phyloP scores from a whole-genome alignment of 352 stramenopile species.

The Globisporangium nagaii region DNA sequence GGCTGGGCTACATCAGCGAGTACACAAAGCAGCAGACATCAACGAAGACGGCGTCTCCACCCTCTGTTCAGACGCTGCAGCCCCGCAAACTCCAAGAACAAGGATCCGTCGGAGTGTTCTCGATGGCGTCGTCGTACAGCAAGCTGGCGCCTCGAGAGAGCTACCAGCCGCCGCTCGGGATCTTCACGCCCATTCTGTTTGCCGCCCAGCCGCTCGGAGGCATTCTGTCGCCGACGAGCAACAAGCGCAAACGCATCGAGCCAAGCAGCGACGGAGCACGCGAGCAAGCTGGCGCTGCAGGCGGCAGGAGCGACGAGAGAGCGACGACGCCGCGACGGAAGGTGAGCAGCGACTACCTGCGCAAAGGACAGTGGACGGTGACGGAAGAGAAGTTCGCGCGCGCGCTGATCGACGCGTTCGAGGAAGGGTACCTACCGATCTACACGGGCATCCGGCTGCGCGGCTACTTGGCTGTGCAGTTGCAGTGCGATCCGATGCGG shows the following conservation, averaged over 20 bases:
- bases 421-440: slow-evolving; percentile 66
- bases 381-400: slow-evolving; percentile 58
- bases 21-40: slow-evolving; percentile 2
- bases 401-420: slow-evolving; percentile 64
- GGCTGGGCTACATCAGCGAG: slow-evolving; percentile 1
- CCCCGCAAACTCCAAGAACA: background rate
- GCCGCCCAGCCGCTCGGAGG: background rate
- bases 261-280: background rate
- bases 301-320: background rate
- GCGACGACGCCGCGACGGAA: slow-evolving; percentile 34
- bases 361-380: slow-evolving; percentile 70
- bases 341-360: slow-evolving; percentile 53
- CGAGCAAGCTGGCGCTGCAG: background rate
- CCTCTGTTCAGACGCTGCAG: background rate
- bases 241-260: slow-evolving; percentile 11
- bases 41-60: background rate
- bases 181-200: slow-evolving; percentile 7
- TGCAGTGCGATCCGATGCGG: slow-evolving; percentile 79
- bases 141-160: background rate
- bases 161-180: background rate
- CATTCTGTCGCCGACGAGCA: slow-evolving; percentile 8
- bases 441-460: slow-evolving; percentile 68
- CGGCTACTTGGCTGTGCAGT: slow-evolving; percentile 67
- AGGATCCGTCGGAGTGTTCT: background rate
- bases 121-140: background rate